Conservation (phyloP, 2,329 filamentous ascomycete species). For the Thelonectria rubi region DNA sequence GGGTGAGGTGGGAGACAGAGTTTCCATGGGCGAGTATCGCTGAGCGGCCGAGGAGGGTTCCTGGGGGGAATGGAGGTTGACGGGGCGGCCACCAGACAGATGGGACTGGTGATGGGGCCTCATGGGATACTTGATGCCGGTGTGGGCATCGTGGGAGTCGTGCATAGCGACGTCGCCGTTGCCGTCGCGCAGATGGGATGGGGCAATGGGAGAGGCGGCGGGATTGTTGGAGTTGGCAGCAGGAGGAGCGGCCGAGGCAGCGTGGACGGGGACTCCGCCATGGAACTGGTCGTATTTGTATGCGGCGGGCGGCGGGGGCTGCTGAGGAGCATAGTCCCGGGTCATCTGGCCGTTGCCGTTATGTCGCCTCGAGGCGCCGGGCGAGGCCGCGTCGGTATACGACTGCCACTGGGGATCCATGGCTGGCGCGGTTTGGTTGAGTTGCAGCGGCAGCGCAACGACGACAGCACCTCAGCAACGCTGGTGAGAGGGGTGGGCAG, state of each 20-base stretch:
- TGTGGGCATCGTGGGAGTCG: constrained; percentile 83
- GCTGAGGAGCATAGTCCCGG: constrained; percentile 56
- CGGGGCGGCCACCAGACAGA: constrained; percentile 58
- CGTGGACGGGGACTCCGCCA: constrained; percentile 47
- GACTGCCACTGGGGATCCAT: constrained; percentile 71
- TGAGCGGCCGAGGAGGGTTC: constrained; percentile 83
- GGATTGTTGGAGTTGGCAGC: constrained; percentile 57
- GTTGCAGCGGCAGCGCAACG: constrained; percentile 27
- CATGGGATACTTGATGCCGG: constrained; percentile 85
- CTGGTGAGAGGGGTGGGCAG: constrained; percentile 27
- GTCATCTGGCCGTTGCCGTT: constrained; percentile 60
- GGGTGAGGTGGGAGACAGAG: constrained; percentile 80
- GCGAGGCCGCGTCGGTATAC: constrained; percentile 67
- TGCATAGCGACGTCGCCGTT: constrained; percentile 87
- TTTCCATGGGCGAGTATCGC: constrained; percentile 96
- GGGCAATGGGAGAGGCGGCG: constrained; percentile 64
- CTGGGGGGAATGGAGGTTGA: constrained; percentile 76
- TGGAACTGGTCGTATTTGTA: constrained; percentile 77
- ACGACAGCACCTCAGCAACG: constrained; percentile 22
- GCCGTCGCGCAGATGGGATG: constrained; percentile 71
- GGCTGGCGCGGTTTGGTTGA: constrained; percentile 40
- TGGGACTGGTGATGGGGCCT: constrained; percentile 82
- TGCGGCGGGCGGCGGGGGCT: constrained; percentile 57
- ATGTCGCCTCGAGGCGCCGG: constrained; percentile 71
- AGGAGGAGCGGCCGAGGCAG: constrained; percentile 38